Evolutionary conservation across 805 yeast genomes (phyloP).

Genomic region (Lipomyces sp.): DNA sequence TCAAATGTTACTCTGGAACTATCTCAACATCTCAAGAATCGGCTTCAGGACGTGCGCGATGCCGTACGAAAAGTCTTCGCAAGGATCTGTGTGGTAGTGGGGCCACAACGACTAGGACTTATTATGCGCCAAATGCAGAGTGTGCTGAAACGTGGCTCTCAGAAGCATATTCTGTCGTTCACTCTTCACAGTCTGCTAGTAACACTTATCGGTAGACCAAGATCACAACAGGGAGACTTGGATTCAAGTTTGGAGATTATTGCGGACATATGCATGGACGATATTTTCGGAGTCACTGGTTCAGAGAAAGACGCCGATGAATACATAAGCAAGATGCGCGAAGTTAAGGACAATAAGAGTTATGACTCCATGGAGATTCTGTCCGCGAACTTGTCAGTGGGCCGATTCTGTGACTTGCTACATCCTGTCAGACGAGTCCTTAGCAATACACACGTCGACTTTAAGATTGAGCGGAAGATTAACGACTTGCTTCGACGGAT

Average conservation of each 20-base stretch:
- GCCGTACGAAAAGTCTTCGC: slow-evolving; percentile 77
- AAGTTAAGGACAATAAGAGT: slow-evolving; percentile 87
- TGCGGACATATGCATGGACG: slow-evolving; percentile 83
- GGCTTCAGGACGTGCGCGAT: slow-evolving; percentile 87
- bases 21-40: slow-evolving; percentile 86
- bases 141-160: slow-evolving; percentile 87
- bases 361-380: slow-evolving; percentile 83
- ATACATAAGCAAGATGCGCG: slow-evolving; percentile 82
- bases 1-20: slow-evolving; percentile 84
- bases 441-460: slow-evolving; percentile 64
- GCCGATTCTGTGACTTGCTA: slow-evolving; percentile 60
- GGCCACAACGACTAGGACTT: slow-evolving; percentile 73
- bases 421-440: slow-evolving; percentile 69
- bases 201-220: slow-evolving; percentile 50
- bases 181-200: slow-evolving; percentile 78
- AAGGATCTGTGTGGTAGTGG: slow-evolving; percentile 65
- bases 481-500: slow-evolving; percentile 79
- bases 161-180: slow-evolving; percentile 87
- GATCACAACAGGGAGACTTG: slow-evolving; percentile 69
- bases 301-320: slow-evolving; percentile 95
- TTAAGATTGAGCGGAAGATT: slow-evolving; percentile 72
- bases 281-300: slow-evolving; percentile 87
- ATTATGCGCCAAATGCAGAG: slow-evolving; percentile 75
- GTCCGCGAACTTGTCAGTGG: slow-evolving; percentile 64
- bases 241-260: slow-evolving; percentile 64